Evolutionary conservation across 495 filamentous ascomycete species (phyloP), one percentile per base, ranked within the genome.

Genomic region (Oidiodendron maius): DNA sequence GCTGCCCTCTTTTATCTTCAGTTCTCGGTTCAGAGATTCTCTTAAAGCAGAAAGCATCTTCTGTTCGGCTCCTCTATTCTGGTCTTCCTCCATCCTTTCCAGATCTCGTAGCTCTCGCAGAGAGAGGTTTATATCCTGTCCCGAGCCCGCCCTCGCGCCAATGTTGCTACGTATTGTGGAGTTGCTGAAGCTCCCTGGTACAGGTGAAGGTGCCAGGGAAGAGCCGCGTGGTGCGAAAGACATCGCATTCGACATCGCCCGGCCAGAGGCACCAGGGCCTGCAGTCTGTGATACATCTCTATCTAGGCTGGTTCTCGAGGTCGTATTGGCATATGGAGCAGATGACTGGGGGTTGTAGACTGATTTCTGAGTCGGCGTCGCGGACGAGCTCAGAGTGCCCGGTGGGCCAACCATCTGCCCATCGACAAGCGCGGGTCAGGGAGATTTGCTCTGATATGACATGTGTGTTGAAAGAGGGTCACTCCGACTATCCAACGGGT

Each of bases 1-100:
- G 44, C 91, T 95, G 20, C 93, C 93, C 50, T 88, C 83, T 67
- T 95, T 96, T 61, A 97, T 97, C 72, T 97, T 97, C 67, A 86
- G 83, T 64, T 97, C 93, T 58, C 91, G 89, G 40, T 87, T 90
- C 48, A 98, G 82, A 61, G 81, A 79, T 59, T 95, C 89, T 48
- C 83, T 78, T 50, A 94, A 72, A 35, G 79, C 70, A 21, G 79
- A 77, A 55, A 94, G 77, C 13, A 81, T 80, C 64, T 89, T 80
- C 5, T 30, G 26, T 63, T 96, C 91, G 3, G 77, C 77, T 1
- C 72, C 59, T 21, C 76, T 76, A 6, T 75, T 70, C 35, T 83
- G 79, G 25, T 85, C 82, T 48, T 81, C 81, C 49, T 78, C 81
- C 56, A 80, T 74, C 67, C 74, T 83, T 39, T 81, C 75, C 52